A percentile compares a stretch with the other conserved stretches of the same genome.
Conservation (phyloP, 192 early-diverging fungal genomes). For the Podila horticola region DNA sequence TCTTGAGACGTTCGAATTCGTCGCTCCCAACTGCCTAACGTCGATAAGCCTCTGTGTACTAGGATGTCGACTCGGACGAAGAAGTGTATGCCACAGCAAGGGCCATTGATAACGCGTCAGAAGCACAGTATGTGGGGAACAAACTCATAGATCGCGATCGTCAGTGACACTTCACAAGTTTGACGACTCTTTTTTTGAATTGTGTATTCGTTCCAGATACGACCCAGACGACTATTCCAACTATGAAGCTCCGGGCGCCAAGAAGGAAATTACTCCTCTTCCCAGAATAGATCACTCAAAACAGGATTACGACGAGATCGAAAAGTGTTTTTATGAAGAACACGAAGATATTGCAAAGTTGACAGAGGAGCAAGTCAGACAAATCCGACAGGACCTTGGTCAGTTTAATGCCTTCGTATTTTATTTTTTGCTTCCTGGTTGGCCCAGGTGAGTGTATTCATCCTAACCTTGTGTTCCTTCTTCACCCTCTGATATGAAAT, state of each 20-base stretch:
- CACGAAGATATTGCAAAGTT: slow-evolving; percentile 79
- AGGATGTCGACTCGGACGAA: slow-evolving; percentile 81
- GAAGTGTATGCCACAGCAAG: slow-evolving; percentile 86
- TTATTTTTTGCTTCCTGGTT: background rate
- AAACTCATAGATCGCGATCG: background rate
- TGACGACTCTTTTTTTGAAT: background rate
- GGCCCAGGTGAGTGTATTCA: background rate
- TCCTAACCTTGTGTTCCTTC: background rate
- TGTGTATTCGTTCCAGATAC: slow-evolving; percentile 2
- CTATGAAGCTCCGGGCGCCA: slow-evolving; percentile 31
- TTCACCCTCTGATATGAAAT: background rate
- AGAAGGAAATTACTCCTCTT: slow-evolving; percentile 77
- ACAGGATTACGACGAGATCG: slow-evolving; percentile 75
- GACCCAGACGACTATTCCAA: slow-evolving; percentile 26
- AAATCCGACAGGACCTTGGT: slow-evolving; percentile 66
- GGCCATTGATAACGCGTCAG: slow-evolving; percentile 65
- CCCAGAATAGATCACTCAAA: slow-evolving; percentile 69
- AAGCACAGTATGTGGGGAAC: slow-evolving; percentile 33
- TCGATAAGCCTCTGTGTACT: background rate
- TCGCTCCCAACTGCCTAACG: background rate
- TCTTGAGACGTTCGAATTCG: background rate
- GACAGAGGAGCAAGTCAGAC: slow-evolving; percentile 58
- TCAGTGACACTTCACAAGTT: too few relatives aligned
- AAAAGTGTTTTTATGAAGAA: slow-evolving; percentile 84
- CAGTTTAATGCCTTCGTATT: background rate